A percentile compares a stretch with the other conserved stretches of the same genome.
Conservation (phyloP, 2,329 filamentous ascomycete species). For the Ceratocystis destructans region DNA sequence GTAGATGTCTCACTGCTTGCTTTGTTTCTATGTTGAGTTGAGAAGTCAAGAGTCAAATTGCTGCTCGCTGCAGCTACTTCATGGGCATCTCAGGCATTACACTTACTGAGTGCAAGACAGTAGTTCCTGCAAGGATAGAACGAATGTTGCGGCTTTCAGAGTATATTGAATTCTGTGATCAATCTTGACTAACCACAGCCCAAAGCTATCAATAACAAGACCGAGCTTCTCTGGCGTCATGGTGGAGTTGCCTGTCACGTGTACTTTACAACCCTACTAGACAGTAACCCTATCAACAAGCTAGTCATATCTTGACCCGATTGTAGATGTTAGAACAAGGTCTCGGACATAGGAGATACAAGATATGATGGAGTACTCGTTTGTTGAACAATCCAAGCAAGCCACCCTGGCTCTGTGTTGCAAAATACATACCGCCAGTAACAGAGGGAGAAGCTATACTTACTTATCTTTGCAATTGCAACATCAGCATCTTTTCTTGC, state of each 20-base stretch:
- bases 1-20: neutral
- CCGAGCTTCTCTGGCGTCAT: slow-evolving; percentile 4
- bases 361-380: too few species aligned
- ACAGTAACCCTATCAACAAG: neutral
- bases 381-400: too few species aligned
- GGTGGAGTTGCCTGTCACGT: neutral
- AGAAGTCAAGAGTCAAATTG: neutral
- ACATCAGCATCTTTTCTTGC: too few species aligned
- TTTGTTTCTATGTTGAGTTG: neutral
- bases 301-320: too few species aligned
- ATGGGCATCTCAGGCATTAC: slow-evolving; percentile 4
- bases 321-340: too few species aligned
- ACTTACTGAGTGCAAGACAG: neutral
- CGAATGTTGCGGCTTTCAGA: neutral
- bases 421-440: too few species aligned
- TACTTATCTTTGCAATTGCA: too few species aligned
- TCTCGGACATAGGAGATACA: too few species aligned
- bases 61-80: slow-evolving; percentile 6
- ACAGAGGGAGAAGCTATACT: too few species aligned
- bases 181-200: neutral
- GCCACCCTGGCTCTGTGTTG: too few species aligned
- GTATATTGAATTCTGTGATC: neutral
- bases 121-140: neutral
- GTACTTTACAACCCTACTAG: neutral
- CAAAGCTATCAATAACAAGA: neutral